These are phyloP conservation scores for Tolypocladium guangdongense DNA, from an alignment of 2,329 filamentous ascomycete genomes.

Conservation along the genomic window DNA sequence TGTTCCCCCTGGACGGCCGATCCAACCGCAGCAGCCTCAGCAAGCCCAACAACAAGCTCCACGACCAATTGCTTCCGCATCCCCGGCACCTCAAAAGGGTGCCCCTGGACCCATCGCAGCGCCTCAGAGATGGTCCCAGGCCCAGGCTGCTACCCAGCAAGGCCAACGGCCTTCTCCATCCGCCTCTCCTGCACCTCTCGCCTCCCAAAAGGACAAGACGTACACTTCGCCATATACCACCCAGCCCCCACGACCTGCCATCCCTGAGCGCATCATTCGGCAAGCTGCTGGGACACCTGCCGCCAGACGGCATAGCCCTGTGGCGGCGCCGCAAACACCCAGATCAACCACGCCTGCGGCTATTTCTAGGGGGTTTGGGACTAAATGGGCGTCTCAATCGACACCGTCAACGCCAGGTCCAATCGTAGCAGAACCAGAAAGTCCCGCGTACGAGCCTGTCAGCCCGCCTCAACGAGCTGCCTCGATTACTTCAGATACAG, in stretches of 20 bases:
- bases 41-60: conserved; percentile 8
- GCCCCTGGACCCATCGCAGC: conserved; percentile 10
- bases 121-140: conserved; percentile 23
- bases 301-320: conserved; percentile 18
- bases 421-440: conserved; percentile 26
- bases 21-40: conserved; percentile 18
- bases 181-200: conserved; percentile 12
- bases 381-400: conserved; percentile 46
- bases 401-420: conserved; percentile 47
- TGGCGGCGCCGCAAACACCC: conserved; percentile 24
- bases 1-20: conserved; percentile 21
- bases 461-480: conserved; percentile 38
- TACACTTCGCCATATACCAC: conserved; percentile 16
- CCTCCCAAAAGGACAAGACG: conserved; percentile 16
- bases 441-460: conserved; percentile 47
- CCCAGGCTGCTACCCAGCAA: conserved; percentile 11
- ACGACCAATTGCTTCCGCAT: conserved; percentile 21
- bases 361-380: conserved; percentile 32
- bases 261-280: conserved; percentile 31
- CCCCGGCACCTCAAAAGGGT: conserved; percentile 14
- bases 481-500: conserved; percentile 23
- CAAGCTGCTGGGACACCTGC: conserved; percentile 22
- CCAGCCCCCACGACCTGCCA: conserved; percentile 24
- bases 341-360: conserved; percentile 16
- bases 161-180: conserved; percentile 13